phyloP scores from a whole-genome alignment of 2,329 filamentous ascomycete genomes.

The Pestalotiopsis sp. region DNA sequence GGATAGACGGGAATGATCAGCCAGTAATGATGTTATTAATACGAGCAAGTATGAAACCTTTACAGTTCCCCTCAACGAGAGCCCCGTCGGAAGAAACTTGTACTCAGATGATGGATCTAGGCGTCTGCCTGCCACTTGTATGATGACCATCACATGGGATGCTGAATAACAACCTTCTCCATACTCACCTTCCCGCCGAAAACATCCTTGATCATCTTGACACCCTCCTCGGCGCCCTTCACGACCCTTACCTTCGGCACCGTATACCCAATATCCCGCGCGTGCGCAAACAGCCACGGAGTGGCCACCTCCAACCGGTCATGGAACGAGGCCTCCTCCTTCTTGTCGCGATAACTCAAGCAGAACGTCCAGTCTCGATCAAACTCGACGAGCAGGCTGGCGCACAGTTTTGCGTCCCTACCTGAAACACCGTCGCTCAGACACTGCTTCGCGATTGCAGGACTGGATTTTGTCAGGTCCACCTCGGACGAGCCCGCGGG shows the following conservation, averaged over 20 bases:
- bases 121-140: not conserved
- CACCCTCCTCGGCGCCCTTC: constrained; percentile 15
- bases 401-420: constrained; percentile 2
- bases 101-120: too few species aligned
- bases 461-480: constrained; percentile 14
- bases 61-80: too few species aligned
- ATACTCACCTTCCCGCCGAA: constrained; percentile 18
- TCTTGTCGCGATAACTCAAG: not conserved
- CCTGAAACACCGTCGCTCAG: constrained; percentile 8
- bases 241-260: constrained; percentile 15
- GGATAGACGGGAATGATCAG: too few species aligned
- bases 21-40: too few species aligned
- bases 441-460: constrained; percentile 17
- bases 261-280: not conserved
- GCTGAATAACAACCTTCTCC: constrained; percentile 19
- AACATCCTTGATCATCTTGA: constrained; percentile 17
- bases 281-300: constrained; percentile 1
- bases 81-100: too few species aligned
- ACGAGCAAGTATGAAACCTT: too few species aligned
- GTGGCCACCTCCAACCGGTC: not conserved
- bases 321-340: not conserved
- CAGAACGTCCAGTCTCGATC: constrained; percentile 18
- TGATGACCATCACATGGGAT: constrained; percentile 11
- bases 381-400: constrained; percentile 10
- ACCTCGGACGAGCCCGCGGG: not conserved